Evolutionary conservation across 805 yeast genomes (phyloP).

Genomic region (Schwanniomyces occidentalis): DNA sequence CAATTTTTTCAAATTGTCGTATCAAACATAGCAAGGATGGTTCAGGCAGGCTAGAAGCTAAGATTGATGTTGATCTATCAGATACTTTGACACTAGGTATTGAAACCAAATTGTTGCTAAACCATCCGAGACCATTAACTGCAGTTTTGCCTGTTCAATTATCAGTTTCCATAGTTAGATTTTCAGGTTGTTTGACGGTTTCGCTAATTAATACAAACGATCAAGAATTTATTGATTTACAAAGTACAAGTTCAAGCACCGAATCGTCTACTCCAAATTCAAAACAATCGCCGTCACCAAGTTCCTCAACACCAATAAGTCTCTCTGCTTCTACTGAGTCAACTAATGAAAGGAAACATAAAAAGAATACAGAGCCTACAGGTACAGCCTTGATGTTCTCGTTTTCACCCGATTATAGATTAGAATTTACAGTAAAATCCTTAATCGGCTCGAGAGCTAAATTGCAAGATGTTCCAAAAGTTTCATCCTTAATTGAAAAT

Average conservation of each 20-base stretch:
- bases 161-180: constrained; percentile 84
- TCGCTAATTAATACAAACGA: constrained; percentile 56
- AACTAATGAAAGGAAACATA: constrained; percentile 7
- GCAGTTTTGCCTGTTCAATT: constrained; percentile 86
- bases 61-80: constrained; percentile 85
- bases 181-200: constrained; percentile 86
- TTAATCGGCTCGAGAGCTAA: constrained; percentile 91
- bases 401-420: constrained; percentile 85
- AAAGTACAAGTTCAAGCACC: constrained; percentile 5
- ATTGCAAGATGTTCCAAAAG: constrained; percentile 89
- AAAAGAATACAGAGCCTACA: constrained; percentile 19
- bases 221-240: constrained; percentile 23
- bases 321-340: constrained; percentile 2
- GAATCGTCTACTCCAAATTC: constrained; percentile 3
- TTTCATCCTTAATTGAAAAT: constrained; percentile 79
- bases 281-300: background rate
- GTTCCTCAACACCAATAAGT: constrained; percentile 1
- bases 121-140: constrained; percentile 79
- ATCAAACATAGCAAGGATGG: constrained; percentile 60
- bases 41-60: constrained; percentile 68
- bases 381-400: constrained; percentile 84
- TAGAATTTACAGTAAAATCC: constrained; percentile 87
- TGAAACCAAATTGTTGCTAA: constrained; percentile 74
- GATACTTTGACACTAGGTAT: constrained; percentile 86
- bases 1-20: constrained; percentile 91